Conservation (phyloP, 495 filamentous ascomycete species). For the Lophiostoma macrostomum region DNA sequence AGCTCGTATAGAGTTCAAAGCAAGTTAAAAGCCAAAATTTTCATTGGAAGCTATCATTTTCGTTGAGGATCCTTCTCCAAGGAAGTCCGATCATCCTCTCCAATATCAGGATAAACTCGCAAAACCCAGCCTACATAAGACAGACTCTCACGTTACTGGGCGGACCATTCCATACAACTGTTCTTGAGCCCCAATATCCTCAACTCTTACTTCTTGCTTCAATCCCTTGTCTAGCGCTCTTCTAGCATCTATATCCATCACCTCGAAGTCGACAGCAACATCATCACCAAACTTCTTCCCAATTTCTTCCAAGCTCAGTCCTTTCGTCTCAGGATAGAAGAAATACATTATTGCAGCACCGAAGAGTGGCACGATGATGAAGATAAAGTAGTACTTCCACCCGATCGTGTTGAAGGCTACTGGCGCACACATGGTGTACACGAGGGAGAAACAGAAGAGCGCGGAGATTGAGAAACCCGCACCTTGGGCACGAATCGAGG, state of each 20-base stretch:
- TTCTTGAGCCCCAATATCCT: too few species aligned
- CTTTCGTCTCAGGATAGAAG: constrained; percentile 32
- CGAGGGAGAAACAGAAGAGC: constrained; percentile 7
- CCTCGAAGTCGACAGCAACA: neutral
- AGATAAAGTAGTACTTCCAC: constrained; percentile 38
- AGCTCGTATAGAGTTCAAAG: too few species aligned
- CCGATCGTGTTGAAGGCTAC: constrained; percentile 29
- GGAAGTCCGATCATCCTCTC: too few species aligned
- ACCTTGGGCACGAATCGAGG: constrained; percentile 4
- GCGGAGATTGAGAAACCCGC: neutral
- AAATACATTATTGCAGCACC: constrained; percentile 16
- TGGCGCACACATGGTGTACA: constrained; percentile 20
- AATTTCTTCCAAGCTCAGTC: constrained; percentile 32
- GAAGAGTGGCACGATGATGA: constrained; percentile 26
- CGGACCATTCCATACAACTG: too few species aligned
- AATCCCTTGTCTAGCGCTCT: constrained; percentile 1
- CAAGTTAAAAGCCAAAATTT: too few species aligned
- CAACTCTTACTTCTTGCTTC: too few species aligned
- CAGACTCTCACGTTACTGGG: too few species aligned
- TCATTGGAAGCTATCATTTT: too few species aligned
- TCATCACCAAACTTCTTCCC: constrained; percentile 8
- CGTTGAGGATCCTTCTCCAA: too few species aligned
- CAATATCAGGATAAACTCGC: too few species aligned
- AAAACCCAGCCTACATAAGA: too few species aligned
- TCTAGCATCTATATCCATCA: neutral